Evolutionary conservation across 306 rosid genomes (phyloP), one percentile per base, ranked within the genome.

Genomic region (Cicer cuneatum): DNA sequence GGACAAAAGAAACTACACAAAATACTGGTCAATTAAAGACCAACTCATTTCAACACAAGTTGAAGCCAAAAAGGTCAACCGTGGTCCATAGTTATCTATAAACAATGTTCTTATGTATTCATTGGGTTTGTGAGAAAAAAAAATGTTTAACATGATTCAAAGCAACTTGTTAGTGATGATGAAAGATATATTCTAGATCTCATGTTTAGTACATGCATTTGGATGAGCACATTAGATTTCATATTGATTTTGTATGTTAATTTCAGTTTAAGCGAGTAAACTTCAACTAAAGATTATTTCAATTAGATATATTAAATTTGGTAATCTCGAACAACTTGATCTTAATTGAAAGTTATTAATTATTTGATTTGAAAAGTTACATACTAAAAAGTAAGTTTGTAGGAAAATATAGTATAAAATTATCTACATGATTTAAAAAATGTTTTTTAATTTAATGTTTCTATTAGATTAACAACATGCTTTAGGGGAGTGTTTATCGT

Each of bases 81-180:
- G 33, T 24, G 33, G 33, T 24, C 33, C 39, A 63, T 29, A 13
- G 15, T 71, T 59, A 78, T 78, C 66, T 70, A 56, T 58, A 42
- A 15, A 19, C 35, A 40, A 69, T 19, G 24, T 60, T 64, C 57
- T 3, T 39, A 6, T 58, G 39, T 45, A 8, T 8, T 71, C 43
- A 70, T 24, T 61, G 71, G 72, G 38, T 41, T 41, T 10, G 10
- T 15, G 59, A 70, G 67, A 12, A 12, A 71, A 33, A 41, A 15
- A 9, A 7, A 41, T 48, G 60, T 38, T 62, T 33, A 62, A 66
- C 14, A 69, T 13, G 46, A 68, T 78, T 52, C 72, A 33, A 63
- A 71, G 67, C 73, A 71, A 63, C 69, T 79, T 78, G 73, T 0
- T 40, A 53, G 72, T 64, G 68, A 53, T 72, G 9, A 63, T 45